phyloP scores from a whole-genome alignment of 129 eudicot species.

The Pulicaria dysenterica region DNA sequence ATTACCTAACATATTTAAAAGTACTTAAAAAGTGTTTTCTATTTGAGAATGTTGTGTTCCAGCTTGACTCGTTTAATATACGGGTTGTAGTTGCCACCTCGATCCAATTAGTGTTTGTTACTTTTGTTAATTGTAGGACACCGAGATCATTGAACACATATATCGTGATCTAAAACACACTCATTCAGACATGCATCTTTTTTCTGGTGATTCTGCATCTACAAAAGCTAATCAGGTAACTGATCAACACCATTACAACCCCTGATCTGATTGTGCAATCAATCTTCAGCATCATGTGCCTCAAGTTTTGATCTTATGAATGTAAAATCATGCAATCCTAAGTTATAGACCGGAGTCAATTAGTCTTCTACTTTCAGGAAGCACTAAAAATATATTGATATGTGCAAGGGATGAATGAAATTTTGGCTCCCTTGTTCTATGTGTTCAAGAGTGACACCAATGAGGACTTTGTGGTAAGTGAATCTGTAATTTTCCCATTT shows the following conservation, averaged over 20 bases:
- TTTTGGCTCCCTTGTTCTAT: slow-evolving; percentile 88
- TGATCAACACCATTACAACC: too few relatives aligned
- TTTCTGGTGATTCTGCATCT: slow-evolving; percentile 78
- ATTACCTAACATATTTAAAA: too few relatives aligned
- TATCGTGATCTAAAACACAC: slow-evolving; percentile 96
- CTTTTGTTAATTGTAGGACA: slow-evolving; percentile 53
- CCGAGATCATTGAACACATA: slow-evolving; percentile 94
- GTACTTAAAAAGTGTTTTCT: too few relatives aligned
- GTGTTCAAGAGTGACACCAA: slow-evolving; percentile 83
- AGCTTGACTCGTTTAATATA: too few relatives aligned
- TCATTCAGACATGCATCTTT: slow-evolving; percentile 94
- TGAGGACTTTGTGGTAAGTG: slow-evolving; percentile 85
- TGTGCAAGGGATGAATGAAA: slow-evolving; percentile 99
- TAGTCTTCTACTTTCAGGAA: slow-evolving; percentile 57
- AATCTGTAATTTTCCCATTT: neutral
- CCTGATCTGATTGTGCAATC: slow-evolving; percentile 13
- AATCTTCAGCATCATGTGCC: neutral
- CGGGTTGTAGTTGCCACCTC: neutral
- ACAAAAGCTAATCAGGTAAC: slow-evolving; percentile 83
- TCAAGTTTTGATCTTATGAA: slow-evolving; percentile 7
- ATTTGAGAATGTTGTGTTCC: too few relatives aligned
- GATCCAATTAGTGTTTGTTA: slow-evolving; percentile 3
- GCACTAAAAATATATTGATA: slow-evolving; percentile 84
- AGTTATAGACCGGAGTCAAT: slow-evolving; percentile 8
- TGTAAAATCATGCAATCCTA: slow-evolving; percentile 6